A percentile compares a stretch with the other conserved stretches of the same genome.
Evolutionary conservation across 768 basidiomycete genomes (phyloP).

Genomic region (Mycena galericulata): DNA sequence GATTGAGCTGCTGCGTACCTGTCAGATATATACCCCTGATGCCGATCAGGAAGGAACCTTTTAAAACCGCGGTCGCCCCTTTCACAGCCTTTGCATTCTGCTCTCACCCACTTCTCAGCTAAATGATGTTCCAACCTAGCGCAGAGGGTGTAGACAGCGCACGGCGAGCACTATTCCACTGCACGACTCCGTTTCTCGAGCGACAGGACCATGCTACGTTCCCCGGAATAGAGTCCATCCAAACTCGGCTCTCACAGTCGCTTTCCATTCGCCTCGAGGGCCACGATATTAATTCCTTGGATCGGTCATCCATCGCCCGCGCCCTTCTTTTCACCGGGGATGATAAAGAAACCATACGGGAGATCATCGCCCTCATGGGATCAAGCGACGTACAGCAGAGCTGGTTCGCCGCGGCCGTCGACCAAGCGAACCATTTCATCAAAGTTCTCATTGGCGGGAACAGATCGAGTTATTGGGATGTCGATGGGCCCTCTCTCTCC

Average conservation of each 20-base stretch:
- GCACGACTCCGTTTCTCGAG: not conserved
- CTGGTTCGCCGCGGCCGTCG: not conserved
- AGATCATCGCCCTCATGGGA: not conserved
- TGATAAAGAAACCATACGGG: not conserved
- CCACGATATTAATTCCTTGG: not conserved
- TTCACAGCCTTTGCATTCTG: too few species aligned
- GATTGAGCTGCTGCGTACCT: too few species aligned
- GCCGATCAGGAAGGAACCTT: too few species aligned
- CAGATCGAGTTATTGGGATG: not conserved
- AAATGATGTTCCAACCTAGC: too few species aligned
- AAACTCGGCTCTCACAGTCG: not conserved
- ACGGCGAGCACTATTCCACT: not conserved
- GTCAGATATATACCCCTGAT: too few species aligned
- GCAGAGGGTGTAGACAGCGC: too few species aligned
- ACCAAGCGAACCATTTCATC: constrained; percentile 8
- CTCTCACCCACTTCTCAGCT: too few species aligned
- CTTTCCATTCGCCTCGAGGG: not conserved
- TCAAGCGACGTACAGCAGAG: not conserved
- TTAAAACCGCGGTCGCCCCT: too few species aligned
- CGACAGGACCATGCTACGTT: too few species aligned
- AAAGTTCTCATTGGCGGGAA: constrained; percentile 3
- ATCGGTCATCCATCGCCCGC: not conserved
- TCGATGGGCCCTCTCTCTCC: not conserved
- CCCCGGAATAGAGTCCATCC: not conserved
- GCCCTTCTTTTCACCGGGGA: not conserved